These are phyloP conservation scores for Botrytis squamosa DNA, from an alignment of 2,329 filamentous ascomycete species.

Conservation along the genomic window DNA sequence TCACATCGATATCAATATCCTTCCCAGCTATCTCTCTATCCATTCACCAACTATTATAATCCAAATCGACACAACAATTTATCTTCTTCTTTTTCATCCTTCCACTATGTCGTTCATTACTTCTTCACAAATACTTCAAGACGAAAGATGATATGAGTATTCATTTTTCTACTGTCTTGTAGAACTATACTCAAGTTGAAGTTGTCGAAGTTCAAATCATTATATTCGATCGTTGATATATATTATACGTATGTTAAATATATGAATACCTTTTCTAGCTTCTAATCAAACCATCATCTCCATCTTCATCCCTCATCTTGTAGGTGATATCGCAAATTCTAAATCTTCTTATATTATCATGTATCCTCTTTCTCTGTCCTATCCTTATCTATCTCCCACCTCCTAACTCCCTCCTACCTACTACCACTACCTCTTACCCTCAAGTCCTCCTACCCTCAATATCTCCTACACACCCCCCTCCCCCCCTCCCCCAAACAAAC, in stretches of 20 bases:
- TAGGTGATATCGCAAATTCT: background rate
- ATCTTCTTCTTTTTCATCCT: background rate
- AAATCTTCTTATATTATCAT: background rate
- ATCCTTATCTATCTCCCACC: no score
- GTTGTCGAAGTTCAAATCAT: no score
- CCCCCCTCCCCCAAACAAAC: background rate
- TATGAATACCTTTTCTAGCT: no score
- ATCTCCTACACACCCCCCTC: background rate
- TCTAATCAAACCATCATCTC: background rate
- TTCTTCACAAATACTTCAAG: background rate
- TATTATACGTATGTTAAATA: no score
- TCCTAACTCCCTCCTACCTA: no score
- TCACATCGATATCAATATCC: no score
- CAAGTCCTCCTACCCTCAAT: background rate
- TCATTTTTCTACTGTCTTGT: background rate
- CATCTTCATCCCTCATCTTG: background rate
- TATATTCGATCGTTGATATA: no score
- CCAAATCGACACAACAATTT: background rate
- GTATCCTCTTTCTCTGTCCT: no score
- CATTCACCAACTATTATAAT: background rate
- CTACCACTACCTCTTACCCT: no score
- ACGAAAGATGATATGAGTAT: fast-evolving
- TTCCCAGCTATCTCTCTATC: no score
- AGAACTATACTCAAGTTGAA: no score
- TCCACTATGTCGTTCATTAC: fast-evolving